Conservation (phyloP, 2,329 filamentous ascomycete species). For the Passalora sequoiae region DNA sequence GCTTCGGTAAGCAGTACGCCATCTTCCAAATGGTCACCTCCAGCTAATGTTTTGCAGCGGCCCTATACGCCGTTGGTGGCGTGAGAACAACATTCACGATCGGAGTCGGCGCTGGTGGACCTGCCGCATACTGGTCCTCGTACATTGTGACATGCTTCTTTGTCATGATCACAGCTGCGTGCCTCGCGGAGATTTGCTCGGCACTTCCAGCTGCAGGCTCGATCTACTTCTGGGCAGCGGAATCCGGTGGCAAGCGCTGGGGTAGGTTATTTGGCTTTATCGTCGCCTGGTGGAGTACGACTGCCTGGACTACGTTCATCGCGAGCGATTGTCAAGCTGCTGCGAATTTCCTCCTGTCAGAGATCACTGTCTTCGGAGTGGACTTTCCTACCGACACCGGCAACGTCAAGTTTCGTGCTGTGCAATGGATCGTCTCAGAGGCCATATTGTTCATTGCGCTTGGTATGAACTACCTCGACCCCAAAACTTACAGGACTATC, state of each 20-base stretch:
- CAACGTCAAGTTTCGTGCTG: conserved; percentile 54
- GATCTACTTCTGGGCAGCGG: conserved; percentile 59
- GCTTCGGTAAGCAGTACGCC: conserved; percentile 48
- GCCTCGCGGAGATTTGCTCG: conserved; percentile 57
- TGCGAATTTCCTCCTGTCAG: conserved; percentile 40
- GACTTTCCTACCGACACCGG: conserved; percentile 51
- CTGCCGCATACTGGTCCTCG: conserved; percentile 58
- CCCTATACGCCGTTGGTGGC: conserved; percentile 56
- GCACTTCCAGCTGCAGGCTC: conserved; percentile 55
- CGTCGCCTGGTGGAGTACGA: conserved; percentile 62
- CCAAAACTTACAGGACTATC: conserved; percentile 44
- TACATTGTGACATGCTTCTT: conserved; percentile 57
- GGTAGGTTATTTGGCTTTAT: conserved; percentile 55
- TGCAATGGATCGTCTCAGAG: conserved; percentile 56
- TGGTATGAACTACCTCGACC: conserved; percentile 36
- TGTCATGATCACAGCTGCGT: conserved; percentile 56
- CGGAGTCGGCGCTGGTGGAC: conserved; percentile 57
- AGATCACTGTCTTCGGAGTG: conserved; percentile 54
- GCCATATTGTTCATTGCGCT: conserved; percentile 40
- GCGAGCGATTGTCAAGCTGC: conserved; percentile 35
- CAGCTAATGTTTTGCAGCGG: conserved; percentile 40
- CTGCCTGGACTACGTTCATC: conserved; percentile 53
- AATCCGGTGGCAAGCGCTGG: conserved; percentile 51
- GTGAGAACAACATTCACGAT: conserved; percentile 58
- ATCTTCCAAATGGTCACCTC: not conserved